phyloP scores from a whole-genome alignment of 106 monocot species.

The Alisma plantagoaquatica region DNA sequence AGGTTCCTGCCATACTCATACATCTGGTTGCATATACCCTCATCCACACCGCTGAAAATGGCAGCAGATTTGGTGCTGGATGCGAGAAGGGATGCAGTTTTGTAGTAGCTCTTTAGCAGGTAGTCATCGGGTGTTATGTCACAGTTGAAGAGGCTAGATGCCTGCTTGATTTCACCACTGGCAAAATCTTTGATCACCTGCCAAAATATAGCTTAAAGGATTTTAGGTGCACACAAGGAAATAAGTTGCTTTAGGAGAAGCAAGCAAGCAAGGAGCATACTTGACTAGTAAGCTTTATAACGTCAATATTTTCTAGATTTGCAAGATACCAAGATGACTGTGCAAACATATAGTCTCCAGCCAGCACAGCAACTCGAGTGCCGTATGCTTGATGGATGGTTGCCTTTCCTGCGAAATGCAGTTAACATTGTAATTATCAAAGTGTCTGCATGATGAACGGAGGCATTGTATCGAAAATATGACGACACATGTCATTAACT shows the following conservation, averaged over 20 bases:
- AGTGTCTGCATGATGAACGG: no score
- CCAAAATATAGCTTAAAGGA: no score
- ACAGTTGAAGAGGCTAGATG: conserved; percentile 73
- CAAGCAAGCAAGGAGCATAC: no score
- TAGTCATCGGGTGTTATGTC: conserved; percentile 77
- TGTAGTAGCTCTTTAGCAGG: conserved; percentile 89
- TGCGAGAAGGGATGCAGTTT: conserved; percentile 89
- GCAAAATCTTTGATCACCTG: conserved; percentile 99
- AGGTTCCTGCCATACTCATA: conserved; percentile 87
- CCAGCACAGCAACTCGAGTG: conserved; percentile 81
- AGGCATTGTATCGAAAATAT: no score
- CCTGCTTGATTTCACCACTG: conserved; percentile 95
- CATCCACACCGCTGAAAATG: conserved; percentile 54
- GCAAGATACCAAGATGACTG: conserved; percentile 98
- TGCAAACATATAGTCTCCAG: conserved; percentile 98
- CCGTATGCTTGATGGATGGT: conserved; percentile 93
- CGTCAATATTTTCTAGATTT: conserved; percentile 88
- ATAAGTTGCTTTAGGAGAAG: no score
- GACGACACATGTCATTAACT: no score
- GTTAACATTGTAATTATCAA: no score
- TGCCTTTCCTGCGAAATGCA: conserved; percentile 78
- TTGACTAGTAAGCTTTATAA: conserved; percentile 96
- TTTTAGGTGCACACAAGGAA: no score
- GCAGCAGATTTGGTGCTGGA: conserved; percentile 86
- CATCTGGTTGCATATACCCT: conserved; percentile 55